phyloP scores from a whole-genome alignment of 2,329 filamentous ascomycete species.

The Colletotrichum sp. region DNA sequence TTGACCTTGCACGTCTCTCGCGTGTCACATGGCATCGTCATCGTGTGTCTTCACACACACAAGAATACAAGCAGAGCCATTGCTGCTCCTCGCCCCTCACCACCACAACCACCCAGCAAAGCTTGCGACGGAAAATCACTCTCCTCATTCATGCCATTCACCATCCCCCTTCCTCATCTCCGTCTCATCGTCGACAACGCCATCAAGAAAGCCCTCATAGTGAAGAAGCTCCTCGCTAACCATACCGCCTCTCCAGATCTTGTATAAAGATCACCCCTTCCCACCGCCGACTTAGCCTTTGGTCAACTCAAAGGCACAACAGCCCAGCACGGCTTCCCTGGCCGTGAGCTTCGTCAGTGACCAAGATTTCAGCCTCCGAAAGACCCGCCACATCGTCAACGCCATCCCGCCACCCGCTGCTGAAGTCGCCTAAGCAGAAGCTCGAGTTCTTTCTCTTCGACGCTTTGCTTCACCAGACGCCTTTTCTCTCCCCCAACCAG shows the following conservation, averaged over 20 bases:
- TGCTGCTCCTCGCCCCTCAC: neutral
- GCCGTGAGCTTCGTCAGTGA: constrained; percentile 68
- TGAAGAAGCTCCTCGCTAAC: neutral
- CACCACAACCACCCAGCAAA: neutral
- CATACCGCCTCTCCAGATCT: constrained; percentile 9
- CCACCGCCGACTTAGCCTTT: constrained; percentile 56
- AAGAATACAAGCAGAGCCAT: neutral
- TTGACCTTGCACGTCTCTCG: neutral
- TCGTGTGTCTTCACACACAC: neutral
- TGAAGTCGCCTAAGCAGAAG: constrained; percentile 51
- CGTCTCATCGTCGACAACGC: neutral
- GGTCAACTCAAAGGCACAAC: constrained; percentile 69
- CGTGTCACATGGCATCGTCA: constrained; percentile 18
- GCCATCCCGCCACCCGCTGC: constrained; percentile 58
- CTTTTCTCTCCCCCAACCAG: constrained; percentile 72
- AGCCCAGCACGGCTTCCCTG: constrained; percentile 64
- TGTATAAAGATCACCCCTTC: constrained; percentile 15
- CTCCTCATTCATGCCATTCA: neutral
- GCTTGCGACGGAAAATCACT: neutral
- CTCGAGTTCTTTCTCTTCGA: constrained; percentile 57
- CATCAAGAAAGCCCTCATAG: neutral
- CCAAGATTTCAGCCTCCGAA: constrained; percentile 72
- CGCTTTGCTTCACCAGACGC: constrained; percentile 47
- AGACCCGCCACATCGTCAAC: constrained; percentile 72
- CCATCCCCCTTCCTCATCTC: neutral